Conservation (phyloP, 768 basidiomycete genomes). For the Boletus subcaerulescens region DNA sequence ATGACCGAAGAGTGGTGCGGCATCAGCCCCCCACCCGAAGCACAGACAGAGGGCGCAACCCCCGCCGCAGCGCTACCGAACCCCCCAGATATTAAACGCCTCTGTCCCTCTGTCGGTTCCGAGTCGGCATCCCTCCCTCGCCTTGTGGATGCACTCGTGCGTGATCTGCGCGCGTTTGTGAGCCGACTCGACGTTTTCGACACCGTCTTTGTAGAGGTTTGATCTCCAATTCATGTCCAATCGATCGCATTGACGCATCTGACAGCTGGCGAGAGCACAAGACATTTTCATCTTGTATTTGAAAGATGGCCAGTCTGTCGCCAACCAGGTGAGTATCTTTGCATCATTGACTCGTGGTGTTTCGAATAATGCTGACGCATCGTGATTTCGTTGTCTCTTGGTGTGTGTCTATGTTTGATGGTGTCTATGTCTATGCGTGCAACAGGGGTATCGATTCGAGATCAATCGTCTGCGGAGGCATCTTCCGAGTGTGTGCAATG, state of each 20-base stretch:
- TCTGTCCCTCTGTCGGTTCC: background rate
- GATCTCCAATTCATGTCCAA: background rate
- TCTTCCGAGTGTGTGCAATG: slow-evolving; percentile 11
- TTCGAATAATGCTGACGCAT: background rate
- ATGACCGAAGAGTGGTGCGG: slow-evolving; percentile 1
- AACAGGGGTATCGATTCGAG: slow-evolving; percentile 16
- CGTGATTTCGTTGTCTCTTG: background rate
- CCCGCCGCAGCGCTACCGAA: background rate
- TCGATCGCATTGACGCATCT: background rate
- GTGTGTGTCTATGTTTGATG: background rate
- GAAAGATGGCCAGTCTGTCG: slow-evolving; percentile 19
- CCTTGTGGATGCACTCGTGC: slow-evolving; percentile 2
- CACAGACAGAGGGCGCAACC: background rate
- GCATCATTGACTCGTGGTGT: too few relatives aligned
- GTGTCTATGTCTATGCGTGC: background rate
- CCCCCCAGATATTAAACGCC: background rate
- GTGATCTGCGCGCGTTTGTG: slow-evolving; percentile 9
- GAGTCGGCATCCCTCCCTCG: background rate
- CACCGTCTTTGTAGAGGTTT: slow-evolving; percentile 13
- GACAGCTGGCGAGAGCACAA: slow-evolving; percentile 17
- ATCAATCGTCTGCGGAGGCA: slow-evolving; percentile 16
- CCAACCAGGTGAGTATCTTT: slow-evolving; percentile 3
- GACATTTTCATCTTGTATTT: slow-evolving; percentile 16
- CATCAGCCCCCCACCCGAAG: background rate
- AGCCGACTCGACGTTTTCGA: slow-evolving; percentile 8